Evolutionary conservation across 2,329 filamentous ascomycete species (phyloP).

Genomic region (Claviceps maximensis): DNA sequence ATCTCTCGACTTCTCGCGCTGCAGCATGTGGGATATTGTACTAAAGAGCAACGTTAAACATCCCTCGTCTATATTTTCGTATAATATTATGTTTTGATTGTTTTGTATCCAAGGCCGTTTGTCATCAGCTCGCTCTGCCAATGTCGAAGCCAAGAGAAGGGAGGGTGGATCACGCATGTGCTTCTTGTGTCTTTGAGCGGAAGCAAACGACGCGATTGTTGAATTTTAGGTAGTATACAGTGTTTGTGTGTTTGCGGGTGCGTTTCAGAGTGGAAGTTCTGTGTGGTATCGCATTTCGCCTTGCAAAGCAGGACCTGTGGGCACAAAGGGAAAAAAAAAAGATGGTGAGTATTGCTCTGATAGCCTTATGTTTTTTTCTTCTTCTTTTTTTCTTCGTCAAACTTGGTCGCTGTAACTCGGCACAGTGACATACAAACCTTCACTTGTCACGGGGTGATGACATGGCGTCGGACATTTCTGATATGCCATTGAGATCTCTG

Average conservation of each 20-base stretch:
- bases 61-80: conserved; percentile 3
- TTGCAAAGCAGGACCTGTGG: neutral
- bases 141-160: neutral
- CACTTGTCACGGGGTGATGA: conserved; percentile 35
- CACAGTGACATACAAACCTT: neutral
- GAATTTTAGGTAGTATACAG: neutral
- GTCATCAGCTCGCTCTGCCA: neutral
- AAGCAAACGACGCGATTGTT: neutral
- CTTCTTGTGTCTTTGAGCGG: neutral
- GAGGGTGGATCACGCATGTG: neutral
- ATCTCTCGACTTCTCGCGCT: neutral
- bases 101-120: conserved; percentile 4
- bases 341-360: neutral
- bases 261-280: neutral
- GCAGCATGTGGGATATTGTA: neutral
- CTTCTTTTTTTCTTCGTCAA: neutral
- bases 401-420: too few relatives aligned
- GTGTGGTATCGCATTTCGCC: neutral
- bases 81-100: neutral
- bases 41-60: neutral
- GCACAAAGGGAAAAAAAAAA: neutral
- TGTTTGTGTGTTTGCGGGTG: neutral
- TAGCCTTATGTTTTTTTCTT: neutral
- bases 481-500: conserved; percentile 35
- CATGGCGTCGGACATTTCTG: conserved; percentile 42